Base-by-base conservation (phyloP, 108 stramenopile species). In the Fragilariopsis cylindrus region DNA sequence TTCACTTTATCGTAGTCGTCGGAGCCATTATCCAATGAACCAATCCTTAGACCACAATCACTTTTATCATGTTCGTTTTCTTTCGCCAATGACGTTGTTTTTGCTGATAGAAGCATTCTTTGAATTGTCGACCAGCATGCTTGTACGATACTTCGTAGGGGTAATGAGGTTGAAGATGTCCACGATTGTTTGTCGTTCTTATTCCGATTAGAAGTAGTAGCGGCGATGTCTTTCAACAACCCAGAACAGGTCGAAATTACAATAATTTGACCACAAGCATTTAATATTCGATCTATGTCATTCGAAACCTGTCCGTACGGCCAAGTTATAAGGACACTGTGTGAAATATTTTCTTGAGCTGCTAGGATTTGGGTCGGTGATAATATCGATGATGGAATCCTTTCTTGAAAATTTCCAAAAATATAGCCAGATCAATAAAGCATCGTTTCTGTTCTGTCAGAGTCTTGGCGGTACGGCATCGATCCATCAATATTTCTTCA, bases 51-150 rank as follows among this genome's bases (percentile, higher is more conserved):
- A 8, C 13, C 15, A n/a, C n/a, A 40, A 48, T 46, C 19, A 19
- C 52, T 15, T 12, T 53, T n/a, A n/a, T 12, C 12, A 53, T 53
- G 9, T 9, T 45, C 58, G 44, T 47, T 5, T 64, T 45, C 48
- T 18, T 54, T 77, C 41, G 42, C 55, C 42, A 11, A 63, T 39
- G 58, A 18, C 55, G 65, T 48, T 67, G 48, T 66, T 48, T 19
- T 48, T 67, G 48, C 74, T 48, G 44, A 4, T 46, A 71, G 45
- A 5, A 77, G 76, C 12, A 66, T 43, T 15, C 70, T 62, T 40
- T 66, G 50, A 19, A 77, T 39, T 12, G 76, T 77, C 12, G 52
- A 12, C 57, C 68, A 77, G 39, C 76, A 77, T 5, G 76, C 70
- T 55, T 71, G 45, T 43, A 77, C 56, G 60, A 77, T 63, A 41